Evolutionary conservation across 2,329 filamentous ascomycete genomes (phyloP), one percentile per base, ranked within the genome.

Genomic region (Huntiella abstrusa): DNA sequence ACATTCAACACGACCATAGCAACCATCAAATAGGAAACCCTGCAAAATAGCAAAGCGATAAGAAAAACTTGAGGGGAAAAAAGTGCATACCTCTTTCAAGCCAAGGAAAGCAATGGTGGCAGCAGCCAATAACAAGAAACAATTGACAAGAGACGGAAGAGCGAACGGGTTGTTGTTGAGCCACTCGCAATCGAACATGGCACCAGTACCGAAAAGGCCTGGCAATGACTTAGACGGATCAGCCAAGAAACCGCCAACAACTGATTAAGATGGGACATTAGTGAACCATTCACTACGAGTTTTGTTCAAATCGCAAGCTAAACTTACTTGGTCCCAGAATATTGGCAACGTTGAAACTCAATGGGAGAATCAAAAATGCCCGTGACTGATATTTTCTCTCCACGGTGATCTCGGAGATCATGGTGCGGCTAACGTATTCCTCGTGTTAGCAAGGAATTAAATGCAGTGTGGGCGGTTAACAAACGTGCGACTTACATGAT

Each of bases 81-180:
- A n/a, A 12, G 8, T 1, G 45, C 58, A 47, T 57, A 71, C 69
- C 62, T 83, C 80, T 57, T 84, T 77, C 1, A 84, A 64, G 10
- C 75, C 77, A 17, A 83, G 63, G 47, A 80, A 63, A 2, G 80
- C 68, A 2, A 68, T 61, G 4, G 70, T 43, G 0, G 71, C 67
- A 0, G 75, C 72, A 1, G 64, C 55, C 3, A 72, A 57, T 8
- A 84, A 67, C 48, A 80, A 75, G 0, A 68, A 51, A 1, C 73
- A 75, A 54, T 75, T 82, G 43, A 82, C 62, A 0, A 84, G 59
- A 54, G 80, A 83, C 0, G 80, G 80, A 35, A 84, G 61, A 1
- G 77, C 77, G 59, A 79, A 84, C 0, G 80, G 80, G 59, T 75
- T 83, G 43, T 62, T 60, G 15, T 61, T 64, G 65, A 81, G 73